A percentile compares a stretch with the other conserved stretches of the same genome.
Conservation (phyloP, 768 basidiomycete species). For the Boletus rubropictus region DNA sequence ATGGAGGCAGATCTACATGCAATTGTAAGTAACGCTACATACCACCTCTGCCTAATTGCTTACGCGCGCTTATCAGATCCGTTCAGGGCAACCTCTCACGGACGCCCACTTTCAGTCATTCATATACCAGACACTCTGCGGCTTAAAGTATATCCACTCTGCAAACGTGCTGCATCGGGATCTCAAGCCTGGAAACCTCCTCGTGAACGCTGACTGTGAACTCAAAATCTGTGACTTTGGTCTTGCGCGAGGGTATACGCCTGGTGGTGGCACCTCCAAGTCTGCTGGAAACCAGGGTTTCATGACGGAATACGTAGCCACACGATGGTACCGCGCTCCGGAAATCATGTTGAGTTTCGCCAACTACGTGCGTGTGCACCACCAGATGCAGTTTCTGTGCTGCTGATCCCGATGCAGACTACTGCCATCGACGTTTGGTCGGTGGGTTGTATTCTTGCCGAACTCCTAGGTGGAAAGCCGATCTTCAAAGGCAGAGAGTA, state of each 20-base stretch:
- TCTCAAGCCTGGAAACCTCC: slow-evolving; percentile 89
- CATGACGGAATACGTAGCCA: slow-evolving; percentile 99
- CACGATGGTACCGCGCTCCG: slow-evolving; percentile 96
- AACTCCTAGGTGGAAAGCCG: slow-evolving; percentile 88
- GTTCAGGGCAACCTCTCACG: slow-evolving; percentile 81
- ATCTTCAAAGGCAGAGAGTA: slow-evolving; percentile 97
- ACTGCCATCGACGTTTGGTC: slow-evolving; percentile 96
- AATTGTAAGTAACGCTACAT: slow-evolving; percentile 54
- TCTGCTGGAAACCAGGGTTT: slow-evolving; percentile 84
- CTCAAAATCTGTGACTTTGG: slow-evolving; percentile 99
- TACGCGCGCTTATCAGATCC: slow-evolving; percentile 45
- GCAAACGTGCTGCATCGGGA: slow-evolving; percentile 97
- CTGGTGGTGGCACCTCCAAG: slow-evolving; percentile 68
- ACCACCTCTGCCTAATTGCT: neutral
- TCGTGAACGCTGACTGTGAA: slow-evolving; percentile 98
- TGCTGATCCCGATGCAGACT: slow-evolving; percentile 44
- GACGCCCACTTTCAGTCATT: slow-evolving; percentile 94
- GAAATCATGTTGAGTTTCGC: slow-evolving; percentile 99
- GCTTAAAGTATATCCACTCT: slow-evolving; percentile 96
- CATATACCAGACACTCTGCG: slow-evolving; percentile 97
- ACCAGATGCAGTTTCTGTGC: neutral
- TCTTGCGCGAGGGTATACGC: slow-evolving; percentile 88
- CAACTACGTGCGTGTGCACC: slow-evolving; percentile 64
- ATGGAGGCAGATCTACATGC: slow-evolving; percentile 99
- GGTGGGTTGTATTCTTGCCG: slow-evolving; percentile 91